Evolutionary conservation across 1,284 basidiomycete species (phyloP).

Genomic region (Gastroboletus turbinatus): DNA sequence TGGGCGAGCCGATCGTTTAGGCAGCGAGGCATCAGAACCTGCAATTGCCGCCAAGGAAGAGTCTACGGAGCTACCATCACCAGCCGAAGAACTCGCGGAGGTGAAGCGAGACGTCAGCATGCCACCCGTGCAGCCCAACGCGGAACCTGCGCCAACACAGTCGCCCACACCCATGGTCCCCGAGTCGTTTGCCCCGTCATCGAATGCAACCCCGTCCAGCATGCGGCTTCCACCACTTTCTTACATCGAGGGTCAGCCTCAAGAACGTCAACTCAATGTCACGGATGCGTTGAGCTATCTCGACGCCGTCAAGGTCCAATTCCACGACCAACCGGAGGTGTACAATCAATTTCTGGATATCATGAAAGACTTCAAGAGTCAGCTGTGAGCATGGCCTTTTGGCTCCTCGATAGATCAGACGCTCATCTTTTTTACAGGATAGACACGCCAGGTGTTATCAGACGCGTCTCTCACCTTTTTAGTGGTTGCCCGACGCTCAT

Average conservation of each 20-base stretch:
- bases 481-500: constrained; percentile 89
- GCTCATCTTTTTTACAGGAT: constrained; percentile 57
- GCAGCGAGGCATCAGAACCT: constrained; percentile 4
- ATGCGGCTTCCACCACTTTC: constrained; percentile 23
- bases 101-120: constrained; percentile 28
- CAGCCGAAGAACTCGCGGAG: constrained; percentile 14
- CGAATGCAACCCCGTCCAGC: not conserved
- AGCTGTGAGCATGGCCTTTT: constrained; percentile 57
- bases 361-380: constrained; percentile 97
- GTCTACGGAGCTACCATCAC: constrained; percentile 3
- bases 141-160: constrained; percentile 10
- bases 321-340: constrained; percentile 84
- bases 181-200: constrained; percentile 8
- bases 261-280: constrained; percentile 64
- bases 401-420: not conserved
- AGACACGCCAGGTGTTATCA: constrained; percentile 96
- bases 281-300: constrained; percentile 93
- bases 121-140: constrained; percentile 13
- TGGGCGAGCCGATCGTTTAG: constrained; percentile 11
- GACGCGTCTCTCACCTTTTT: constrained; percentile 92
- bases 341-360: constrained; percentile 96
- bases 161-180: constrained; percentile 17
- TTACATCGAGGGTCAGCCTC: constrained; percentile 26
- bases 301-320: constrained; percentile 90
- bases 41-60: constrained; percentile 4